A percentile compares a stretch with the other conserved stretches of the same genome.
Conservation (phyloP, 345 rosid species). For the Hypericum perforatum region DNA sequence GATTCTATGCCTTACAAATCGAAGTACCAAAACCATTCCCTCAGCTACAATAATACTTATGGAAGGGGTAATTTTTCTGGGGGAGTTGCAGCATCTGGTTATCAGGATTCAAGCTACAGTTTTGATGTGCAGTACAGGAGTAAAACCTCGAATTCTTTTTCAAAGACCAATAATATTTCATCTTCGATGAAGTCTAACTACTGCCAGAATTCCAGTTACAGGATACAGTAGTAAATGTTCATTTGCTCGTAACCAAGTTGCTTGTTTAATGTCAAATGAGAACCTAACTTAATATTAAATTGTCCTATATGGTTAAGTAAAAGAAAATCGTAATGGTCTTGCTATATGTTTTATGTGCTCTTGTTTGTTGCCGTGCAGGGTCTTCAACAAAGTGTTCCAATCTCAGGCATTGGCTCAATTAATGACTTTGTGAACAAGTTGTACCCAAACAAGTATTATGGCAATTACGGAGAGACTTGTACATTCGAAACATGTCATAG, state of each 20-base stretch:
- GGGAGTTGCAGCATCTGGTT: constrained; percentile 37
- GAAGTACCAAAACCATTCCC: constrained; percentile 33
- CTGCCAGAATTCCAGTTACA: constrained; percentile 47
- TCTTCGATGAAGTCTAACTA: constrained; percentile 53
- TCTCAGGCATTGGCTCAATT: constrained; percentile 45
- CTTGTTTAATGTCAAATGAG: too few species aligned
- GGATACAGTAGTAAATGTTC: constrained; percentile 24
- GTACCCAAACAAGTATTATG: constrained; percentile 56
- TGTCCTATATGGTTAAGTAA: too few species aligned
- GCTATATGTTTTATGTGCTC: neutral
- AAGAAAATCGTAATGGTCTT: too few species aligned
- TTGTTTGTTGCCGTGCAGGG: constrained; percentile 28
- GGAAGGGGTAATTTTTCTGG: constrained; percentile 47
- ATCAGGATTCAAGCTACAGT: constrained; percentile 53
- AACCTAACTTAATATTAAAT: too few species aligned
- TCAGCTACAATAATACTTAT: constrained; percentile 41
- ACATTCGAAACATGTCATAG: constrained; percentile 45
- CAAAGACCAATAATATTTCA: constrained; percentile 37
- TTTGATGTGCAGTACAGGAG: constrained; percentile 53
- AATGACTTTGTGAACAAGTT: constrained; percentile 53
- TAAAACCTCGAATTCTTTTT: constrained; percentile 29
- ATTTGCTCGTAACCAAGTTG: too few species aligned
- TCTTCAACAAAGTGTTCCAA: constrained; percentile 41
- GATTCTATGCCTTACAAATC: constrained; percentile 48
- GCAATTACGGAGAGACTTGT: constrained; percentile 52